Evolutionary conservation across 495 filamentous ascomycete genomes (phyloP).

Genomic region (Chaetomium tenue): DNA sequence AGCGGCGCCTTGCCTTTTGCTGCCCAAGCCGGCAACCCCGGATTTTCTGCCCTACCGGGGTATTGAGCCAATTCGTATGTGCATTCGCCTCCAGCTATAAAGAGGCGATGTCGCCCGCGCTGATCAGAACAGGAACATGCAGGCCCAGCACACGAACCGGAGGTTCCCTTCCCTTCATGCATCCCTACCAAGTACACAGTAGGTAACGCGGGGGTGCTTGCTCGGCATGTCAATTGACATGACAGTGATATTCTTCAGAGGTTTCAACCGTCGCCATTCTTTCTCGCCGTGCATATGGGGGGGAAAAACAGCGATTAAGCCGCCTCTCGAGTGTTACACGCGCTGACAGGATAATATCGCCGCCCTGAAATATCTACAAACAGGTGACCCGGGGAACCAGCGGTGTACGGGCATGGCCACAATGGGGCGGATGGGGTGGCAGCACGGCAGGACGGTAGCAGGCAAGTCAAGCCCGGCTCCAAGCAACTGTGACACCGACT

Average conservation of each 20-base stretch:
- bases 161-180: slow-evolving; percentile 8
- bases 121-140: neutral
- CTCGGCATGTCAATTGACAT: neutral
- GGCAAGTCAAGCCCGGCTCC: neutral
- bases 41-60: slow-evolving; percentile 8
- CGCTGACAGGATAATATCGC: neutral
- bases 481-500: slow-evolving; percentile 24
- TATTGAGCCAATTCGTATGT: neutral
- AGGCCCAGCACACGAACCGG: slow-evolving; percentile 4
- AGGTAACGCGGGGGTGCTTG: neutral
- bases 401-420: slow-evolving; percentile 20
- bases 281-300: slow-evolving; percentile 8
- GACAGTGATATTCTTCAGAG: neutral
- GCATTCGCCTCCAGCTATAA: slow-evolving; percentile 10
- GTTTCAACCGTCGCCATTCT: neutral
- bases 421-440: neutral
- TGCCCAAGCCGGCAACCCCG: slow-evolving; percentile 21
- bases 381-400: slow-evolving; percentile 21
- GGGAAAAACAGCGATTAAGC: neutral
- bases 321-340: slow-evolving; percentile 1
- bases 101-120: slow-evolving; percentile 10
- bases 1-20: slow-evolving; percentile 1
- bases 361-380: neutral
- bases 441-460: slow-evolving; percentile 11
- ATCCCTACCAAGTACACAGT: slow-evolving; percentile 1